These are phyloP conservation scores for Saussurea involucrata DNA, from an alignment of 129 eudicot genomes.

Conservation along the genomic window DNA sequence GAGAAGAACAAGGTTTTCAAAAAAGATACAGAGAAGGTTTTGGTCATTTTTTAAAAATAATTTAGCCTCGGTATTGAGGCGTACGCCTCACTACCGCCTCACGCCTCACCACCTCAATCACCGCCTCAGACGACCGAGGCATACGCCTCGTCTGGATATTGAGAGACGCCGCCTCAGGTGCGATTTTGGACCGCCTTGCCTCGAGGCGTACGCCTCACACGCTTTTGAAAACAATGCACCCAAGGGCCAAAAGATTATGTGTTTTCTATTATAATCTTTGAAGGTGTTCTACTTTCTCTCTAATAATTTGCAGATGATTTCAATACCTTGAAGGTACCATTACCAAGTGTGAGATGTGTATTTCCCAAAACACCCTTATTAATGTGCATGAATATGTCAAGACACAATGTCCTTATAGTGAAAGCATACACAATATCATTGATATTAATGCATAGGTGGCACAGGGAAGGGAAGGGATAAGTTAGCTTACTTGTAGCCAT, in stretches of 20 bases:
- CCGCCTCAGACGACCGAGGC: too few relatives aligned
- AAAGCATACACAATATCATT: neutral
- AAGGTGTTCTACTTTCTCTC: neutral
- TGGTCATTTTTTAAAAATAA: too few relatives aligned
- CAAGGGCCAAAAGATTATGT: neutral
- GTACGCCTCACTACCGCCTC: too few relatives aligned
- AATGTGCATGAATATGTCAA: neutral
- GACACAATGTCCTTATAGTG: neutral
- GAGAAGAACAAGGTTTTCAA: too few relatives aligned
- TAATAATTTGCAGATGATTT: neutral
- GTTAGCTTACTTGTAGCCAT: slow-evolving; percentile 43
- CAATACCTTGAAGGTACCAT: neutral
- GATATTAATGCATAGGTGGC: neutral
- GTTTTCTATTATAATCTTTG: neutral
- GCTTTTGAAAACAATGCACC: too few relatives aligned
- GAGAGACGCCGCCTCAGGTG: too few relatives aligned
- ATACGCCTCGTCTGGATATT: too few relatives aligned
- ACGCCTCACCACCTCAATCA: too few relatives aligned
- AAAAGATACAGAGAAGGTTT: too few relatives aligned
- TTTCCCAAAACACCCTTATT: neutral
- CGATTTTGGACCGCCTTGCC: too few relatives aligned
- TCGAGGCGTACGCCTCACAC: too few relatives aligned
- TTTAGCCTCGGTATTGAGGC: too few relatives aligned
- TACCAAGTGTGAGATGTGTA: neutral
- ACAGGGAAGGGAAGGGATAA: neutral